Percentiles rank a stretch among this genome's conserved stretches.
phyloP scores from a whole-genome alignment of 352 stramenopile genomes.

The Globisporangium orthogonon region DNA sequence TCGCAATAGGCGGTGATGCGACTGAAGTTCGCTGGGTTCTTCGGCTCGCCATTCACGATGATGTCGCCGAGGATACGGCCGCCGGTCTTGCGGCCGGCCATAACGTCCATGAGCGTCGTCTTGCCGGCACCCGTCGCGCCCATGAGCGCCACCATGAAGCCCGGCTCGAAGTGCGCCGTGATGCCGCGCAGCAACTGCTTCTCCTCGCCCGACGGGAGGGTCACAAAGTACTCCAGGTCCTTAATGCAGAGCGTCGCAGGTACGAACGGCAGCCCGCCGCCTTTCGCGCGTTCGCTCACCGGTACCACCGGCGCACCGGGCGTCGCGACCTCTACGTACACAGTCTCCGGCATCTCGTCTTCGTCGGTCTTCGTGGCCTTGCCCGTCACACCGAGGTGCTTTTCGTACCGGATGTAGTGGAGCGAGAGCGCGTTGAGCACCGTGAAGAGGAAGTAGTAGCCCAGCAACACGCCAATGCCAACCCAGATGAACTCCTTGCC shows the following conservation, averaged over 20 bases:
- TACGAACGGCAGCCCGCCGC: slow-evolving; percentile 12
- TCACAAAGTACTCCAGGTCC: slow-evolving; percentile 39
- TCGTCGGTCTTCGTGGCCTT: neutral
- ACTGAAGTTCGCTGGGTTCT: slow-evolving; percentile 21
- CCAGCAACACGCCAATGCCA: slow-evolving; percentile 24
- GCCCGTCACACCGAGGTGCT: slow-evolving; percentile 7
- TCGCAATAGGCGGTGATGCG: slow-evolving; percentile 60
- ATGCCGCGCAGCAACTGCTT: slow-evolving; percentile 31
- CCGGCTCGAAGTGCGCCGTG: slow-evolving; percentile 29
- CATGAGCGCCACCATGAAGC: slow-evolving; percentile 60
- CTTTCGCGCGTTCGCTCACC: neutral
- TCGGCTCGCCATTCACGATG: slow-evolving; percentile 75
- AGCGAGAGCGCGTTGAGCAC: slow-evolving; percentile 26
- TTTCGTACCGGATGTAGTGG: slow-evolving; percentile 32
- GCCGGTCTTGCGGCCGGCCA: slow-evolving; percentile 40
- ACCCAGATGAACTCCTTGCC: slow-evolving; percentile 28
- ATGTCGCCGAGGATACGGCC: slow-evolving; percentile 68
- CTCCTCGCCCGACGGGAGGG: slow-evolving; percentile 25
- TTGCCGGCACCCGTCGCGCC: slow-evolving; percentile 55
- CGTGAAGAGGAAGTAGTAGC: slow-evolving; percentile 41
- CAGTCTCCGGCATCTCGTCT: neutral
- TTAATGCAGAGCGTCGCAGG: slow-evolving; percentile 22
- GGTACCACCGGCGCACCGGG: slow-evolving; percentile 1
- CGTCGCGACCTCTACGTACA: neutral
- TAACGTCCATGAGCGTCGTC: slow-evolving; percentile 47